Conservation (phyloP, 805 yeast species). For the Lachancea waltii region DNA sequence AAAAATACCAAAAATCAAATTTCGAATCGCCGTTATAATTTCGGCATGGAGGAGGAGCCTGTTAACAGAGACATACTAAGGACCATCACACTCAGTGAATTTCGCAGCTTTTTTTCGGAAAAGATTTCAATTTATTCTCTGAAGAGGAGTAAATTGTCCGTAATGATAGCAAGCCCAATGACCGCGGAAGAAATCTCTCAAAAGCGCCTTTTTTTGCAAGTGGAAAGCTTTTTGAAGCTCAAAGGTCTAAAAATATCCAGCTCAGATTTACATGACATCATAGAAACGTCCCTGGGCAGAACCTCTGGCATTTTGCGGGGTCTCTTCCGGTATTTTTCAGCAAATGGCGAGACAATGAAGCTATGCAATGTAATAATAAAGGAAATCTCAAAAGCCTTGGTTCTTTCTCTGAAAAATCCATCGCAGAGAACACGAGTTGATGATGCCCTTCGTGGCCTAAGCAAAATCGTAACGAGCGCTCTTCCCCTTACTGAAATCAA, state of each 20-base stretch:
- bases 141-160: conserved; percentile 37
- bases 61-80: conserved; percentile 33
- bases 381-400: conserved; percentile 30
- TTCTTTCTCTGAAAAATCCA: background rate
- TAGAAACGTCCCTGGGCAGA: conserved; percentile 35
- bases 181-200: conserved; percentile 34
- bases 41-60: conserved; percentile 33
- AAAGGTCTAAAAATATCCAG: conserved; percentile 43
- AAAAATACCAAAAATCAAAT: conserved; percentile 46
- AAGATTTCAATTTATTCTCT: conserved; percentile 35
- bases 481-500: background rate
- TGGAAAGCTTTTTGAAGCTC: conserved; percentile 40
- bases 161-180: conserved; percentile 37
- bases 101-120: conserved; percentile 33
- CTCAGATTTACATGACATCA: conserved; percentile 35
- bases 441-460: background rate
- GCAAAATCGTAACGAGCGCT: background rate
- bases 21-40: conserved; percentile 37
- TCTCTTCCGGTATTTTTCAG: conserved; percentile 38
- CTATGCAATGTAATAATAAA: conserved; percentile 32
- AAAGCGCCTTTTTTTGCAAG: conserved; percentile 34
- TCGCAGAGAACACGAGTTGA: background rate
- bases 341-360: conserved; percentile 37
- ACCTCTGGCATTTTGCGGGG: conserved; percentile 35
- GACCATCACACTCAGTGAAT: conserved; percentile 29